Evolutionary conservation across 108 stramenopile species (phyloP).

Genomic region (Skeletonema grethae): DNA sequence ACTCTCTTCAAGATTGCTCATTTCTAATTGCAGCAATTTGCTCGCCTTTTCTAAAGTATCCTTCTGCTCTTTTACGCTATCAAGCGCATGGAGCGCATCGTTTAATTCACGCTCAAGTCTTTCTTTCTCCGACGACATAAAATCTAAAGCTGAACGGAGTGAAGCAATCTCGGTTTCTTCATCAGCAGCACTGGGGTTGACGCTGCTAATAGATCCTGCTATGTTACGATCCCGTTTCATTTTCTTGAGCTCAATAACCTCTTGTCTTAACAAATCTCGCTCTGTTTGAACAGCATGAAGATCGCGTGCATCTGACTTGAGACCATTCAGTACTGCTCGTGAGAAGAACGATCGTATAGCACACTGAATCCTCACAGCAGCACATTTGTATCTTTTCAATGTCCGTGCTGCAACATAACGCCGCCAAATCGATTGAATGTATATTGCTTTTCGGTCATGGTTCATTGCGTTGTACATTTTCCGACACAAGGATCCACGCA

Average conservation of each 20-base stretch:
- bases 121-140: conserved; percentile 19
- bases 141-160: conserved; percentile 18
- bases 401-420: conserved; percentile 10
- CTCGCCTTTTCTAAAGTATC: background rate
- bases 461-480: conserved; percentile 12
- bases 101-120: conserved; percentile 1
- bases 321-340: background rate
- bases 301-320: conserved; percentile 31
- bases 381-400: conserved; percentile 1
- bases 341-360: conserved; percentile 14
- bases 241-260: conserved; percentile 18
- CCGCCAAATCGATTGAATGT: conserved; percentile 39
- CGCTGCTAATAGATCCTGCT: background rate
- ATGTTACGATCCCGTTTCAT: conserved; percentile 4
- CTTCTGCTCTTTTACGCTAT: background rate
- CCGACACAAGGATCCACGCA: conserved; percentile 20
- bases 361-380: conserved; percentile 34
- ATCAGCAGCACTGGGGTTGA: background rate
- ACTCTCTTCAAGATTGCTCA: background rate
- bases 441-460: conserved; percentile 18
- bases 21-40: conserved; percentile 7
- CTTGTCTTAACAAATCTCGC: conserved; percentile 25
- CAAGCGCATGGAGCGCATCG: background rate
- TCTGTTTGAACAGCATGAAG: conserved; percentile 19
- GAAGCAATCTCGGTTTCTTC: conserved; percentile 14